A percentile compares a stretch with the other conserved stretches of the same genome.
phyloP scores from a whole-genome alignment of 495 filamentous ascomycete species.

The Hypoxylon lenormandii region DNA sequence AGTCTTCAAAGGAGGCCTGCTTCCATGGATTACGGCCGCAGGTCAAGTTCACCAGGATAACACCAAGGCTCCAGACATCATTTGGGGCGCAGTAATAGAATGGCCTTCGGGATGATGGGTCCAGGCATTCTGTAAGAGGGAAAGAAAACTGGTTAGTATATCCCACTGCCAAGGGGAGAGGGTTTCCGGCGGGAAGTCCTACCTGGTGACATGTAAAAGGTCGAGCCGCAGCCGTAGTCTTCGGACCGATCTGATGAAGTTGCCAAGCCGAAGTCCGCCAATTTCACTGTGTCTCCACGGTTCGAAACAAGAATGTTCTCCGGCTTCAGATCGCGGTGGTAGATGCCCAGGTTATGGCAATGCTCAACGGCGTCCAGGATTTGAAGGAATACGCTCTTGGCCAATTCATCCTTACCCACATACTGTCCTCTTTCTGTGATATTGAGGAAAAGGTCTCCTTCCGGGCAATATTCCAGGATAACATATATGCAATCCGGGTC shows the following conservation, averaged over 20 bases:
- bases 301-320: conserved; percentile 97
- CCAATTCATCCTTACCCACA: conserved; percentile 89
- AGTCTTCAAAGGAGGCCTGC: conserved; percentile 89
- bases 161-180: conserved; percentile 25
- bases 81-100: conserved; percentile 94
- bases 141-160: conserved; percentile 49
- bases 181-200: conserved; percentile 56
- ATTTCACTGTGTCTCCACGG: conserved; percentile 86
- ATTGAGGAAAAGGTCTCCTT: conserved; percentile 95
- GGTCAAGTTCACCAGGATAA: conserved; percentile 96
- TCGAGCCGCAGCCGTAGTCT: conserved; percentile 97
- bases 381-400: conserved; percentile 90
- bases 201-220: conserved; percentile 99
- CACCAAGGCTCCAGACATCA: conserved; percentile 97
- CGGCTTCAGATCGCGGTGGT: conserved; percentile 97
- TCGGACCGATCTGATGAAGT: conserved; percentile 84
- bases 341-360: conserved; percentile 93
- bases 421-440: conserved; percentile 96
- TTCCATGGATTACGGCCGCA: conserved; percentile 99
- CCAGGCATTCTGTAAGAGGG: conserved; percentile 83
- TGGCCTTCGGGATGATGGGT: conserved; percentile 79
- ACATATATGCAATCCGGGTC: conserved; percentile 93
- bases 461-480: conserved; percentile 95
- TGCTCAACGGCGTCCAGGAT: conserved; percentile 96
- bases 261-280: conserved; percentile 97